phyloP scores from a whole-genome alignment of 2,329 filamentous ascomycete species.

The Zymoseptoria tritici region DNA sequence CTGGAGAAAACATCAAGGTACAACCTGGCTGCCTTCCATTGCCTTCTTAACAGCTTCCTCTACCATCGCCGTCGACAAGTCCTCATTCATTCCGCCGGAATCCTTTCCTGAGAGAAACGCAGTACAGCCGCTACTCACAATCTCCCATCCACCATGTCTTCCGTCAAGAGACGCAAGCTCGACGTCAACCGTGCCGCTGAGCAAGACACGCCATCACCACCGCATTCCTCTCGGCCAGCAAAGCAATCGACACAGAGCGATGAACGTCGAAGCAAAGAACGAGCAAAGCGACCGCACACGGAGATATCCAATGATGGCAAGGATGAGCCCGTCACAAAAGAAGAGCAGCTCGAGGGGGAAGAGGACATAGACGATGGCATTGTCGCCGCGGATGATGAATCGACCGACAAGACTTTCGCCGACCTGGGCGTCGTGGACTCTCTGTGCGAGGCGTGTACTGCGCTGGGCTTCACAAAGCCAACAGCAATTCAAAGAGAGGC shows the following conservation, averaged over 20 bases:
- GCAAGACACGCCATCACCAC: constrained; percentile 1
- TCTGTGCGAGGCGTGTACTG: constrained; percentile 79
- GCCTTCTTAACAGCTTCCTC: background rate
- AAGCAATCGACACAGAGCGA: constrained; percentile 1
- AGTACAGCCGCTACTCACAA: background rate
- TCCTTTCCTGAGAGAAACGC: background rate
- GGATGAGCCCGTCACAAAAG: constrained; percentile 13
- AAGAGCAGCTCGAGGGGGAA: constrained; percentile 19
- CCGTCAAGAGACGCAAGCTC: constrained; percentile 39
- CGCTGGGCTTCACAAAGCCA: constrained; percentile 73
- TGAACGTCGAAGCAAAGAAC: background rate
- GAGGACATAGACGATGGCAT: constrained; percentile 20
- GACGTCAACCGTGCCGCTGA: constrained; percentile 7
- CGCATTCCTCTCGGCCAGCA: background rate
- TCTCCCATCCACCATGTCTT: constrained; percentile 28
- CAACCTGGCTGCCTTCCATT: background rate
- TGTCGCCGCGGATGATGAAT: constrained; percentile 25
- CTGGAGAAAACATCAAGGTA: background rate
- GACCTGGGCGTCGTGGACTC: constrained; percentile 75
- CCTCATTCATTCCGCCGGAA: background rate
- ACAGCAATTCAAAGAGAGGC: constrained; percentile 84
- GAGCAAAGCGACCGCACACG: constrained; percentile 13
- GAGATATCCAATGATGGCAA: constrained; percentile 5
- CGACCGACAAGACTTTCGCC: constrained; percentile 52
- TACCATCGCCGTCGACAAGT: background rate